Percentiles rank a stretch among this genome's conserved stretches.
Conservation (phyloP, 768 basidiomycete genomes). For the Boletus reticuloceps region DNA sequence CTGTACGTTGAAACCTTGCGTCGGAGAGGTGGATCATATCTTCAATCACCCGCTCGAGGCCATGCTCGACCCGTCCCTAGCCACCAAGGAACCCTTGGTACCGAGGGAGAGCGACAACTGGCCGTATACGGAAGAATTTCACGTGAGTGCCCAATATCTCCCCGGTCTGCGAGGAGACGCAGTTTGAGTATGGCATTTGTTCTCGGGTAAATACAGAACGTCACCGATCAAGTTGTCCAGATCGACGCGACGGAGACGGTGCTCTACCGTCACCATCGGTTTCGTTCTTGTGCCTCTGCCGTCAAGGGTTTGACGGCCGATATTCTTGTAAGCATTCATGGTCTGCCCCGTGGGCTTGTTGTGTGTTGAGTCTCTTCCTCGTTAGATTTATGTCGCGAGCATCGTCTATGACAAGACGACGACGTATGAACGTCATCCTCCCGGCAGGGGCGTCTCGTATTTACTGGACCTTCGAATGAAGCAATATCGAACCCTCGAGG, state of each 20-base stretch:
- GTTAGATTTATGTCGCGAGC: constrained; percentile 48
- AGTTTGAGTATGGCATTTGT: neutral
- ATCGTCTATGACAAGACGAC: constrained; percentile 56
- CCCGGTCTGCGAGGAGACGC: neutral
- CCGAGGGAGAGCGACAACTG: constrained; percentile 66
- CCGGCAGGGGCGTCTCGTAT: constrained; percentile 40
- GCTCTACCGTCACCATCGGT: constrained; percentile 79
- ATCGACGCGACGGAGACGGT: constrained; percentile 48
- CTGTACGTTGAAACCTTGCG: constrained; percentile 48
- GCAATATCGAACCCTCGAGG: constrained; percentile 19
- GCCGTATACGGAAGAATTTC: constrained; percentile 70
- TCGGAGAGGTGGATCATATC: constrained; percentile 72
- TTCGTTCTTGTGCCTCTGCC: constrained; percentile 73
- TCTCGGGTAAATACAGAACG: constrained; percentile 47
- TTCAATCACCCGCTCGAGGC: constrained; percentile 80
- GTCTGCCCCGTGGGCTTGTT: neutral
- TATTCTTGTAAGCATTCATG: constrained; percentile 58
- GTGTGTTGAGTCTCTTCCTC: neutral
- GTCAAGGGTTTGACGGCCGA: constrained; percentile 84
- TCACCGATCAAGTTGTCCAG: constrained; percentile 43
- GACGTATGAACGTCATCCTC: constrained; percentile 57
- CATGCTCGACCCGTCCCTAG: constrained; percentile 56
- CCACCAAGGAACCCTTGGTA: constrained; percentile 46
- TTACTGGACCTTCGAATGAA: constrained; percentile 28
- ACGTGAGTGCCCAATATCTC: constrained; percentile 60